Percentiles rank a stretch among this genome's conserved stretches.
Conservation (phyloP, 108 stramenopile species). For the Nitzschia sp. region DNA sequence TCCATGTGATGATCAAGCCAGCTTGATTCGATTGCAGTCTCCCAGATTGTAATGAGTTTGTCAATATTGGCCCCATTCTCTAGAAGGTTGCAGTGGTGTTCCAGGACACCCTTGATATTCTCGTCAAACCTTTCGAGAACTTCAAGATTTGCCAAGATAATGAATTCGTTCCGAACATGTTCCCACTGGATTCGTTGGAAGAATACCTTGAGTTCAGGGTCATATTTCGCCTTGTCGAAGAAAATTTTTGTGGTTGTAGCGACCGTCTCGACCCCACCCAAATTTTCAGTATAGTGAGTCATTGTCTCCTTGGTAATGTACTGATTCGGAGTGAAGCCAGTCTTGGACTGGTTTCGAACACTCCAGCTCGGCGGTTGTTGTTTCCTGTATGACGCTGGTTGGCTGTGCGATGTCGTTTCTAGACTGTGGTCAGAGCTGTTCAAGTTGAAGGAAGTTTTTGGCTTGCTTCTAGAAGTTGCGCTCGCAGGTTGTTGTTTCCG, state of each 20-base stretch:
- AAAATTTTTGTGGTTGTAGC: conserved; percentile 8
- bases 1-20: conserved; percentile 4
- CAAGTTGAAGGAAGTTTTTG: neutral
- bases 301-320: conserved; percentile 2
- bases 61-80: conserved; percentile 18
- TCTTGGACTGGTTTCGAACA: neutral
- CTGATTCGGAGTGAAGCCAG: conserved; percentile 10
- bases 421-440: no score
- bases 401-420: no score
- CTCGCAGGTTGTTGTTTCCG: neutral
- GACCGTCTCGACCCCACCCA: conserved; percentile 13
- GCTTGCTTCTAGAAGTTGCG: neutral
- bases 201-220: conserved; percentile 4
- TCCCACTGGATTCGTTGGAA: conserved; percentile 13
- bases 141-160: conserved; percentile 6
- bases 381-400: neutral
- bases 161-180: conserved; percentile 18
- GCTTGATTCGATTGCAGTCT: conserved; percentile 7
- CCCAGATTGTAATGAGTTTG: conserved; percentile 2
- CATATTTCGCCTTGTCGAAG: conserved; percentile 2
- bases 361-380: conserved; percentile 2
- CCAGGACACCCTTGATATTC: neutral
- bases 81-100: conserved; percentile 2
- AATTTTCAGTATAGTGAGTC: conserved; percentile 4
- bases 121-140: conserved; percentile 17